A percentile compares a stretch with the other conserved stretches of the same genome.
Evolutionary conservation across 73 alveolate species (phyloP).

Genomic region (Stentor roeselii): DNA sequence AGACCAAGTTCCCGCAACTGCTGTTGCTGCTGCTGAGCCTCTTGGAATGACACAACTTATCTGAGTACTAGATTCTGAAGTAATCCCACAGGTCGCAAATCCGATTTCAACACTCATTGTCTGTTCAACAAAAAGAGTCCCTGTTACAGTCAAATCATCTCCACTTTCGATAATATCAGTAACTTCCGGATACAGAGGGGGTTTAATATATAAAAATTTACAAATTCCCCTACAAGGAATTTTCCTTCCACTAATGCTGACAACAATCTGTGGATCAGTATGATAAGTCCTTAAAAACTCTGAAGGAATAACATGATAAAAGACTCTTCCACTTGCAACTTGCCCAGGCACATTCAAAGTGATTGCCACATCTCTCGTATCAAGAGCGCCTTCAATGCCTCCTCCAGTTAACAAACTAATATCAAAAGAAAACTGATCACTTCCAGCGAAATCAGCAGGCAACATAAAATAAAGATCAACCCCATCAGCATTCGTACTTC

Average conservation of each 20-base stretch:
- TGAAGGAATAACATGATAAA: conserved; percentile 19
- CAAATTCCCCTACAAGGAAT: conserved; percentile 1
- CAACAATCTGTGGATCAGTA: background rate
- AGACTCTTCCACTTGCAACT: background rate
- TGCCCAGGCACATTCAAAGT: background rate
- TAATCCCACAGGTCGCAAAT: background rate
- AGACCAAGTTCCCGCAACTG: conserved; percentile 3
- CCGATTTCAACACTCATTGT: background rate
- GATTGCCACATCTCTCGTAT: background rate
- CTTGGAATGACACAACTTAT: background rate
- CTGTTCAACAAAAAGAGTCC: background rate
- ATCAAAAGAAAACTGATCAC: background rate
- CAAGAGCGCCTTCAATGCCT: conserved; percentile 3
- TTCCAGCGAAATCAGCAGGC: background rate
- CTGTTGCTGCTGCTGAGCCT: too few species aligned
- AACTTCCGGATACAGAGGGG: background rate
- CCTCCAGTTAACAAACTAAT: background rate
- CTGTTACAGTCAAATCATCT: background rate
- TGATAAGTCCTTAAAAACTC: background rate
- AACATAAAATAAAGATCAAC: background rate
- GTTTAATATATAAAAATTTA: background rate
- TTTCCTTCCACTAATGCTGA: background rate
- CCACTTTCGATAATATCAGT: background rate
- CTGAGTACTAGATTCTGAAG: background rate
- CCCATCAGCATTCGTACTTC: background rate